These are phyloP conservation scores for Metarhizium guizhouense DNA, from an alignment of 2,329 filamentous ascomycete species.

Conservation along the genomic window DNA sequence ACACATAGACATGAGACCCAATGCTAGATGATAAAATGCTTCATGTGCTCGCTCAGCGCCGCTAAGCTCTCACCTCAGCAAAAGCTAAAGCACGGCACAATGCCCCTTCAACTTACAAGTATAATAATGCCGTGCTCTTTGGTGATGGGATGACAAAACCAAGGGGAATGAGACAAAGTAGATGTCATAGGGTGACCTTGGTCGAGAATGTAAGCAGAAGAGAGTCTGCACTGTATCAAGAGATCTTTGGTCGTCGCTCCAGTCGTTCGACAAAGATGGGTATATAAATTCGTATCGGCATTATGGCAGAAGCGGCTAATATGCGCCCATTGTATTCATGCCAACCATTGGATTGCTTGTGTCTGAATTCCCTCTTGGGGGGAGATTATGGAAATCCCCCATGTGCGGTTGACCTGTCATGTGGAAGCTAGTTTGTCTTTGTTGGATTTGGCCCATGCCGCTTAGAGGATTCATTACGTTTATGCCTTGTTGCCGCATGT, in stretches of 20 bases:
- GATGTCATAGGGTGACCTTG: neutral
- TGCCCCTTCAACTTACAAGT: neutral
- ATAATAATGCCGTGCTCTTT: neutral
- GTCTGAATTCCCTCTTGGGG: conserved; percentile 36
- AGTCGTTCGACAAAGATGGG: conserved; percentile 1
- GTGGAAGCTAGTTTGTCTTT: conserved; percentile 24
- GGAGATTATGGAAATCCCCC: conserved; percentile 40
- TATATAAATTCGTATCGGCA: conserved; percentile 18
- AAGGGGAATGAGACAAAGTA: neutral
- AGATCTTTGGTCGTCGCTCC: neutral
- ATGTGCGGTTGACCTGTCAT: conserved; percentile 19
- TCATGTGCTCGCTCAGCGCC: neutral
- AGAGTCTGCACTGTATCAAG: neutral
- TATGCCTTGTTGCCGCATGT: conserved; percentile 17
- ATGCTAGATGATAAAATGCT: neutral
- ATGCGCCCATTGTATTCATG: conserved; percentile 17
- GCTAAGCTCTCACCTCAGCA: neutral
- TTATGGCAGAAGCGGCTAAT: neutral
- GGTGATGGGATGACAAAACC: neutral
- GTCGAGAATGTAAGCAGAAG: neutral
- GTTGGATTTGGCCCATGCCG: conserved; percentile 16
- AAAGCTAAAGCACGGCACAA: neutral
- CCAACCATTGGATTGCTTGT: conserved; percentile 13
- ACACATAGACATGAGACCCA: neutral
- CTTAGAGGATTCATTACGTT: conserved; percentile 21